Conservation (phyloP, 345 rosid genomes). For the Citrus inodora region DNA sequence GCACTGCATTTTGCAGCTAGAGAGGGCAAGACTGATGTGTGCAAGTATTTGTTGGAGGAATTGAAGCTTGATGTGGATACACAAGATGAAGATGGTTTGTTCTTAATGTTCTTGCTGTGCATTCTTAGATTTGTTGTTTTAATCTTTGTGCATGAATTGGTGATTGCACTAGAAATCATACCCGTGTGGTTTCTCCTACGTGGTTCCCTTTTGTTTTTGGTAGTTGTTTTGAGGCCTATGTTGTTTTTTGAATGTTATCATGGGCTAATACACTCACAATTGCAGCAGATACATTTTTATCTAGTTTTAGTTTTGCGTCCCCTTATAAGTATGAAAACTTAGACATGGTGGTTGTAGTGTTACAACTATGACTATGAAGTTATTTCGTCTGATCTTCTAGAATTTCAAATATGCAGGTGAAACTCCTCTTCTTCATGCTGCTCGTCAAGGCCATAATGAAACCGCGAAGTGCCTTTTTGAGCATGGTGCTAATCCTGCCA, state of each 20-base stretch:
- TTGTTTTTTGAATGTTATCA: background rate
- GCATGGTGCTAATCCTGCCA: conserved; percentile 66
- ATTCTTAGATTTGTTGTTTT: background rate
- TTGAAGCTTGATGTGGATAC: conserved; percentile 61
- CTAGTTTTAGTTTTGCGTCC: background rate
- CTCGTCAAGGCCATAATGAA: conserved; percentile 76
- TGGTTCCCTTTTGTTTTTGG: background rate
- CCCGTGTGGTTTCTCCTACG: background rate
- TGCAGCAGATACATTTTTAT: background rate
- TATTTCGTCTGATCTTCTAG: conserved; percentile 2
- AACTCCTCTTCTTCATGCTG: conserved; percentile 92
- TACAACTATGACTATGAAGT: background rate
- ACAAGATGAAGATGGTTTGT: conserved; percentile 81
- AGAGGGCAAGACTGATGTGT: conserved; percentile 79
- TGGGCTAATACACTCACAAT: background rate
- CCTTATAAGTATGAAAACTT: background rate
- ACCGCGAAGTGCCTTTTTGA: conserved; percentile 77
- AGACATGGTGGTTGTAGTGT: background rate
- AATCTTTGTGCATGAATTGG: background rate
- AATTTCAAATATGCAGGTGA: conserved; percentile 53
- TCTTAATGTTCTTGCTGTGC: background rate
- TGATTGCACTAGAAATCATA: background rate
- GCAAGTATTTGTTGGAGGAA: conserved; percentile 80
- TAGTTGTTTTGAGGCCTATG: background rate
- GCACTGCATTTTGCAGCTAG: conserved; percentile 94